A percentile compares a stretch with the other conserved stretches of the same genome.
phyloP scores from a whole-genome alignment of 1,284 basidiomycete genomes.

The Meira nashicola region DNA sequence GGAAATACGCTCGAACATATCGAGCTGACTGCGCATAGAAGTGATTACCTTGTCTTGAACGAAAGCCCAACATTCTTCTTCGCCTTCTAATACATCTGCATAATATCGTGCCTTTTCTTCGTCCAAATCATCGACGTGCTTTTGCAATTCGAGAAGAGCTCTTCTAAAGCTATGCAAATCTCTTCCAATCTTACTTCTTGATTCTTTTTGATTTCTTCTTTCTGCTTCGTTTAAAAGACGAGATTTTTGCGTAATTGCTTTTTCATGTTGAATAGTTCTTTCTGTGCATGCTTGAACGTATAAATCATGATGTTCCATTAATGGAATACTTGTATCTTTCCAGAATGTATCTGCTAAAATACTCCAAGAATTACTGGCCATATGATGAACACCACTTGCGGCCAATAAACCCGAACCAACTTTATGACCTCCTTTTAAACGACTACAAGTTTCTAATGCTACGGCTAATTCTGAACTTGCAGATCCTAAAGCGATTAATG shows the following conservation, averaged over 20 bases:
- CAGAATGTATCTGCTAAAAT: slow-evolving; percentile 81
- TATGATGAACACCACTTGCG: slow-evolving; percentile 14
- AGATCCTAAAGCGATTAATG: slow-evolving; percentile 74
- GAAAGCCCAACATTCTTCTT: slow-evolving; percentile 86
- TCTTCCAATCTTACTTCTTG: slow-evolving; percentile 9
- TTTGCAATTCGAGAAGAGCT: slow-evolving; percentile 63
- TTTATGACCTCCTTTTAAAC: slow-evolving; percentile 47
- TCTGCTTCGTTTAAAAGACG: slow-evolving; percentile 4
- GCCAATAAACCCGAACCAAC: slow-evolving; percentile 42
- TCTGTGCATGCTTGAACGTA: slow-evolving; percentile 6
- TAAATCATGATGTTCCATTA: slow-evolving; percentile 60
- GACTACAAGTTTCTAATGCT: slow-evolving; percentile 54
- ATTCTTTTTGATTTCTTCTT: slow-evolving; percentile 7
- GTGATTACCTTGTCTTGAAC: slow-evolving; percentile 61
- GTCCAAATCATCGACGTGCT: slow-evolving; percentile 81
- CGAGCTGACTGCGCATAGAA: slow-evolving; percentile 41
- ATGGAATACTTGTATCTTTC: slow-evolving; percentile 81
- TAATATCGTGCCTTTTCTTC: slow-evolving; percentile 74
- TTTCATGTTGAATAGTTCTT: slow-evolving; percentile 3
- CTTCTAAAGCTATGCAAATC: slow-evolving; percentile 44
- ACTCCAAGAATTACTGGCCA: slow-evolving; percentile 66
- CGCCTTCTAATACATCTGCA: slow-evolving; percentile 78
- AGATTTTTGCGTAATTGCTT: neutral
- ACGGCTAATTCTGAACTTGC: slow-evolving; percentile 81
- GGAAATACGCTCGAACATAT: slow-evolving; percentile 65